Evolutionary conservation across 352 stramenopile species (phyloP).

Genomic region (Phytophthora brassicae): DNA sequence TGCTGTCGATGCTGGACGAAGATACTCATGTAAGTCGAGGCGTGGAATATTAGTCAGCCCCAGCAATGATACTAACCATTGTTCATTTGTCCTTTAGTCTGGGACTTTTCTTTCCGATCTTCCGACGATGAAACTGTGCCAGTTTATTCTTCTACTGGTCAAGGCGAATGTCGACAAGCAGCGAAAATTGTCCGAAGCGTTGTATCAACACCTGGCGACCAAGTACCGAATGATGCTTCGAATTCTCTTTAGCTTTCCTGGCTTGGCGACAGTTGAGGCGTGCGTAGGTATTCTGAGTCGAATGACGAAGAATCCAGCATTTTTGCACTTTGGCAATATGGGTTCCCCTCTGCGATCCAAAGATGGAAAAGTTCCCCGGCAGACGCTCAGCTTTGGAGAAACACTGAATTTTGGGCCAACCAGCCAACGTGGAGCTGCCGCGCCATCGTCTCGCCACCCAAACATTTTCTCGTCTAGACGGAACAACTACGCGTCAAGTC

Average conservation of each 20-base stretch:
- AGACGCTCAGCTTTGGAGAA: slow-evolving; percentile 63
- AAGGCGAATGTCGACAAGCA: slow-evolving; percentile 70
- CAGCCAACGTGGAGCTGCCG: slow-evolving; percentile 30
- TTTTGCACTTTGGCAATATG: slow-evolving; percentile 60
- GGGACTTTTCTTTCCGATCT: slow-evolving; percentile 66
- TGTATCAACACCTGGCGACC: slow-evolving; percentile 72
- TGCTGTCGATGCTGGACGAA: slow-evolving; percentile 75
- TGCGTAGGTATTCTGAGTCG: slow-evolving; percentile 73
- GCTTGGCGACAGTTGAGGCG: slow-evolving; percentile 66
- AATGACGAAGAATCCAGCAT: slow-evolving; percentile 75
- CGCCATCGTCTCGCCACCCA: slow-evolving; percentile 19
- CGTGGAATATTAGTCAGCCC: background rate
- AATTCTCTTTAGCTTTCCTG: slow-evolving; percentile 78
- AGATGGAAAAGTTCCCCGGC: slow-evolving; percentile 45
- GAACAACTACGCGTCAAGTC: slow-evolving; percentile 32
- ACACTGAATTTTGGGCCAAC: slow-evolving; percentile 48
- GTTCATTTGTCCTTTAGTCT: slow-evolving; percentile 38
- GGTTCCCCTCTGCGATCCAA: slow-evolving; percentile 46
- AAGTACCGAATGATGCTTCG: slow-evolving; percentile 79
- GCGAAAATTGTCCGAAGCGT: slow-evolving; percentile 53
- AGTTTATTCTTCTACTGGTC: slow-evolving; percentile 70
- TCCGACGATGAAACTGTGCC: slow-evolving; percentile 76
- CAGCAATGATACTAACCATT: slow-evolving; percentile 6
- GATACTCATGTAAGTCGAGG: slow-evolving; percentile 50
- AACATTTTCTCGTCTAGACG: slow-evolving; percentile 33